A percentile compares a stretch with the other conserved stretches of the same genome.
Evolutionary conservation across 106 monocot genomes (phyloP).

Genomic region (Dioscorea zingiberensis): DNA sequence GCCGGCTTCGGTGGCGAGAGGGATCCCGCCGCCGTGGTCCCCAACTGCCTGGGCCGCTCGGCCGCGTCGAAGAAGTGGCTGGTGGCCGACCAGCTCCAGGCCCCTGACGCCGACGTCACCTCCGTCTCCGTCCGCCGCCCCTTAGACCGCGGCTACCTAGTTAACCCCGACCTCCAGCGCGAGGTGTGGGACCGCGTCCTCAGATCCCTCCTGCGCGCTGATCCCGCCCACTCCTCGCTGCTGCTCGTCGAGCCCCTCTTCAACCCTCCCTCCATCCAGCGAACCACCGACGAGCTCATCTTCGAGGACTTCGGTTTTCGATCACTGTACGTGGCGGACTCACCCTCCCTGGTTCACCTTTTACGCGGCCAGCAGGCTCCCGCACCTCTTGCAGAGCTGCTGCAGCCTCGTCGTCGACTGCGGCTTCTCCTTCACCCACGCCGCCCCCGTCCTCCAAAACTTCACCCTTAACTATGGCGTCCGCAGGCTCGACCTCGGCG

Average conservation of each 20-base stretch:
- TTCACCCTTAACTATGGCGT: slow-evolving; percentile 86
- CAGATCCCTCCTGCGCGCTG: slow-evolving; percentile 39
- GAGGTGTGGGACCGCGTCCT: slow-evolving; percentile 83
- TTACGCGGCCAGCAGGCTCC: slow-evolving; percentile 58
- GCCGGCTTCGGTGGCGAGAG: slow-evolving; percentile 90
- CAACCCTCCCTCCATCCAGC: slow-evolving; percentile 65
- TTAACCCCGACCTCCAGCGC: slow-evolving; percentile 68
- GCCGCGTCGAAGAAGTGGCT: slow-evolving; percentile 45
- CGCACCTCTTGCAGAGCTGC: slow-evolving; percentile 14
- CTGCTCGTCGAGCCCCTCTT: slow-evolving; percentile 91
- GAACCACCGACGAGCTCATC: slow-evolving; percentile 79
- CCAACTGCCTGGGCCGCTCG: slow-evolving; percentile 75
- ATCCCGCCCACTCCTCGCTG: slow-evolving; percentile 55
- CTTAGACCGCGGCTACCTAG: slow-evolving; percentile 86
- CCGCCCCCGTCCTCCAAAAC: slow-evolving; percentile 81
- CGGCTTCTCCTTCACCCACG: slow-evolving; percentile 90
- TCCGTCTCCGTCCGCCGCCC: slow-evolving; percentile 79
- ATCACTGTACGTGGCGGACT: slow-evolving; percentile 64
- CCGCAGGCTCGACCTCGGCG: slow-evolving; percentile 70
- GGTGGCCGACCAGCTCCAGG: slow-evolving; percentile 64
- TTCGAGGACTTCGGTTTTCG: slow-evolving; percentile 87
- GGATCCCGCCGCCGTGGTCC: slow-evolving; percentile 65
- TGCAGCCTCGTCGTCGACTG: slow-evolving; percentile 94
- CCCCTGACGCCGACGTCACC: slow-evolving; percentile 58
- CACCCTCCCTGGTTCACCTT: slow-evolving; percentile 86